Conservation (phyloP, 345 rosid genomes). For the Streptanthus diversifolius region DNA sequence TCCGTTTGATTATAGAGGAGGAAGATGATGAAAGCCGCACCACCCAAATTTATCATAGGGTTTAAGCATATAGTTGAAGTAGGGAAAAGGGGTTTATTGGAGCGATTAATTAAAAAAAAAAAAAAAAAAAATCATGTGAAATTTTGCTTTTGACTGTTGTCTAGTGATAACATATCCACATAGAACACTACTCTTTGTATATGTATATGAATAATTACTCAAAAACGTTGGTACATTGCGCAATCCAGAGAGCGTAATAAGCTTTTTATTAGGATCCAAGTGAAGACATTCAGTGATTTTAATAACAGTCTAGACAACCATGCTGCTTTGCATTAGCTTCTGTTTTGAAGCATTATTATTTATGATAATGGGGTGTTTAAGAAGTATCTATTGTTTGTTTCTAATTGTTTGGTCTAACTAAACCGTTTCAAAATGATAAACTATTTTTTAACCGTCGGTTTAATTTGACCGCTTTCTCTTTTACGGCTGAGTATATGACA, state of each 20-base stretch:
- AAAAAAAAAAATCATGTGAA: too few species aligned
- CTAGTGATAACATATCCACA: not conserved
- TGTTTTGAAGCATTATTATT: not conserved
- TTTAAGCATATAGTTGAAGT: not conserved
- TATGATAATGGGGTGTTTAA: slow-evolving; percentile 7
- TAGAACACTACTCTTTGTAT: not conserved
- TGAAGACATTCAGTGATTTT: not conserved
- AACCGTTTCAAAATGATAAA: not conserved
- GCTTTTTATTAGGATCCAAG: not conserved
- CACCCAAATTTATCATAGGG: not conserved
- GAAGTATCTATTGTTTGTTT: slow-evolving; percentile 4
- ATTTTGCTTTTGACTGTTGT: not conserved
- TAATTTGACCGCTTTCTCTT: not conserved
- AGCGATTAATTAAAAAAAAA: not conserved
- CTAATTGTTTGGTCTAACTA: not conserved
- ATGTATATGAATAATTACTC: not conserved
- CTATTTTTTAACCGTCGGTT: not conserved
- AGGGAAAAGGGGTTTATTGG: not conserved
- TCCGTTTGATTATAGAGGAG: not conserved
- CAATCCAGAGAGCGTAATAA: not conserved
- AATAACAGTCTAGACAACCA: not conserved
- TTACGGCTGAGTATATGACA: not conserved
- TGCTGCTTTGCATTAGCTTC: not conserved
- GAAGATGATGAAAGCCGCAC: not conserved
- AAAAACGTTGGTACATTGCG: not conserved